A percentile compares a stretch with the other conserved stretches of the same genome.
phyloP scores from a whole-genome alignment of 768 basidiomycete species.

The Boletus tomentosulus region DNA sequence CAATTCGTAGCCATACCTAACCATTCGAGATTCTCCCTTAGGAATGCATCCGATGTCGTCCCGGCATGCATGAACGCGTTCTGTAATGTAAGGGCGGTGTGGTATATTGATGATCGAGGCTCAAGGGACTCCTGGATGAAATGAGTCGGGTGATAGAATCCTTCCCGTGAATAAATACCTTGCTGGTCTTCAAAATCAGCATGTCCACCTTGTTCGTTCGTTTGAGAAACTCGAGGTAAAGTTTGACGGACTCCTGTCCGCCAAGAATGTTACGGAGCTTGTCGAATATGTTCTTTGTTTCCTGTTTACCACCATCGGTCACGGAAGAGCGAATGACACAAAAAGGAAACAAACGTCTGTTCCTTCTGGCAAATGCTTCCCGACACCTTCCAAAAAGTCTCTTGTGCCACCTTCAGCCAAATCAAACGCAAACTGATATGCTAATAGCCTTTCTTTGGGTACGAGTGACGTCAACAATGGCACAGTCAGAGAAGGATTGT shows the following conservation, averaged over 20 bases:
- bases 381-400: slow-evolving; percentile 81
- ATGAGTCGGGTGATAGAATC: slow-evolving; percentile 3
- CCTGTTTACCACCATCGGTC: slow-evolving; percentile 34
- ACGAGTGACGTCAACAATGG: slow-evolving; percentile 70
- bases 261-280: slow-evolving; percentile 79
- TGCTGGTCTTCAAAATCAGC: slow-evolving; percentile 87
- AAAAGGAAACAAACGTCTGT: slow-evolving; percentile 45
- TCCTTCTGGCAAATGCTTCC: slow-evolving; percentile 63
- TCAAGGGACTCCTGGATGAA: slow-evolving; percentile 75
- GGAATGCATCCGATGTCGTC: slow-evolving; percentile 90
- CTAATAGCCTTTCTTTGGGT: slow-evolving; percentile 66
- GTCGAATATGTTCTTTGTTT: slow-evolving; percentile 60
- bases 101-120: slow-evolving; percentile 93
- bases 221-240: slow-evolving; percentile 94
- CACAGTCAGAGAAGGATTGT: slow-evolving; percentile 74
- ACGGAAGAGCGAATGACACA: background rate
- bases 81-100: slow-evolving; percentile 92
- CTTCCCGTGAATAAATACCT: slow-evolving; percentile 44
- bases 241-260: slow-evolving; percentile 87
- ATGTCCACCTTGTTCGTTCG: slow-evolving; percentile 92
- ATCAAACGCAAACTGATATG: slow-evolving; percentile 96
- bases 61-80: slow-evolving; percentile 99
- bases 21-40: slow-evolving; percentile 97
- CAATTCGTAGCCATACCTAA: slow-evolving; percentile 92
- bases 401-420: slow-evolving; percentile 91